A percentile compares a stretch with the other conserved stretches of the same genome.
Conservation (phyloP, 257 asterid species). For the Gentiana straminea region DNA sequence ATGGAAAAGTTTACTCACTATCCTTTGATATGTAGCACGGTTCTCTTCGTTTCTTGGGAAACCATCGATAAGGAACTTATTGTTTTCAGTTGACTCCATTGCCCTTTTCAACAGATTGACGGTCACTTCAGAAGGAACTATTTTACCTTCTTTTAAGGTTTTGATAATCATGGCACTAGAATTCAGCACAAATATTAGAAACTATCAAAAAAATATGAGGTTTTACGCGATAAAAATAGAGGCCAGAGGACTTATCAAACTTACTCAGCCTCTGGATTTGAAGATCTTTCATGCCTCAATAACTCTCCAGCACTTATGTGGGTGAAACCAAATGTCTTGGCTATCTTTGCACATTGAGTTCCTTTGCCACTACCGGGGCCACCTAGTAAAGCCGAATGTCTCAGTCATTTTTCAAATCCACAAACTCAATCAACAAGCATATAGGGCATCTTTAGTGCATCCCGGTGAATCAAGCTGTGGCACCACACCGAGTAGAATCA, state of each 20-base stretch:
- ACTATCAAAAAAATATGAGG: not conserved
- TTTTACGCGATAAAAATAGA: not conserved
- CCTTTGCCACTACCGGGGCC: constrained; percentile 99
- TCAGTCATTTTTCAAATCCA: constrained; percentile 1
- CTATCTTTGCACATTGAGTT: constrained; percentile 79
- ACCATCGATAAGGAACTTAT: constrained; percentile 83
- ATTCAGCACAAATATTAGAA: constrained; percentile 7
- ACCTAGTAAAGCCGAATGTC: constrained; percentile 35
- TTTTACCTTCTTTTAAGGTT: constrained; percentile 75
- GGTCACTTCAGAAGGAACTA: constrained; percentile 92
- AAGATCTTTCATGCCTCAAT: constrained; percentile 67
- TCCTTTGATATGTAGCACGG: constrained; percentile 64
- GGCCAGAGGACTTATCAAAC: not conserved
- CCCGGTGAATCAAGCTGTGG: no score
- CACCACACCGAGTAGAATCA: no score
- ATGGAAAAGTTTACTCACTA: constrained; percentile 45
- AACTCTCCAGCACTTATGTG: constrained; percentile 98
- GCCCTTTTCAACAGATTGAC: constrained; percentile 66
- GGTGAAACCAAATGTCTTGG: constrained; percentile 63
- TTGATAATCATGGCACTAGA: constrained; percentile 75
- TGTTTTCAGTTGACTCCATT: constrained; percentile 42
- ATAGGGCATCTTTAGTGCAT: no score
- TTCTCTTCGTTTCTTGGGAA: constrained; percentile 97
- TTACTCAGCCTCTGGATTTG: constrained; percentile 65
- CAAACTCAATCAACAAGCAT: no score